A percentile compares a stretch with the other conserved stretches of the same genome.
phyloP scores from a whole-genome alignment of 129 eudicot species.

The Smallanthus sonchifolius region DNA sequence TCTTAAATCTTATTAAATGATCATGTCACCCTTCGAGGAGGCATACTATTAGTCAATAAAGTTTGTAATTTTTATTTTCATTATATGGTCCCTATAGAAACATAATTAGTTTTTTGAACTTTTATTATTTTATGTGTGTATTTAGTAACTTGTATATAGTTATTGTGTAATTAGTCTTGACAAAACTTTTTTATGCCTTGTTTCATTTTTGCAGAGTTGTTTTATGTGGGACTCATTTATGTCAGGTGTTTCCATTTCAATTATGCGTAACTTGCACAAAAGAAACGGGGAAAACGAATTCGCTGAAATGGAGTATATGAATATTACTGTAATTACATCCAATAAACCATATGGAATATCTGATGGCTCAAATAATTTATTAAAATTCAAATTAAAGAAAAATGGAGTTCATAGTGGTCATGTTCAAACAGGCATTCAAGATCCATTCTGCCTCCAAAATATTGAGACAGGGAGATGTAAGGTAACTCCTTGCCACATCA shows the following conservation, averaged over 20 bases:
- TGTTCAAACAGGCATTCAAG: slow-evolving; percentile 67
- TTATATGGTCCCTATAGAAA: neutral
- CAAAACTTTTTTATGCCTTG: neutral
- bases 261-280: slow-evolving; percentile 45
- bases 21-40: neutral
- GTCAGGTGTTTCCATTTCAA: slow-evolving; percentile 71
- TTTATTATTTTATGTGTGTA: neutral
- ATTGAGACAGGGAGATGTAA: slow-evolving; percentile 66
- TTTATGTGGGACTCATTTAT: slow-evolving; percentile 88
- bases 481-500: slow-evolving; percentile 39
- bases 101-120: neutral
- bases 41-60: neutral
- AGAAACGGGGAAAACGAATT: slow-evolving; percentile 57
- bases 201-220: slow-evolving; percentile 53
- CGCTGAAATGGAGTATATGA: slow-evolving; percentile 82
- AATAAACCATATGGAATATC: slow-evolving; percentile 69
- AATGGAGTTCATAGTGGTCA: slow-evolving; percentile 89
- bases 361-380: slow-evolving; percentile 75
- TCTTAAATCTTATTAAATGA: neutral
- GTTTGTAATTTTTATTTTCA: neutral
- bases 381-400: slow-evolving; percentile 45
- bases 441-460: slow-evolving; percentile 62
- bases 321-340: slow-evolving; percentile 77
- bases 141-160: neutral
- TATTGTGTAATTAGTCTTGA: no score